Base-by-base conservation (phyloP, 352 stramenopile species). In the Pythium vanterpoolii region DNA sequence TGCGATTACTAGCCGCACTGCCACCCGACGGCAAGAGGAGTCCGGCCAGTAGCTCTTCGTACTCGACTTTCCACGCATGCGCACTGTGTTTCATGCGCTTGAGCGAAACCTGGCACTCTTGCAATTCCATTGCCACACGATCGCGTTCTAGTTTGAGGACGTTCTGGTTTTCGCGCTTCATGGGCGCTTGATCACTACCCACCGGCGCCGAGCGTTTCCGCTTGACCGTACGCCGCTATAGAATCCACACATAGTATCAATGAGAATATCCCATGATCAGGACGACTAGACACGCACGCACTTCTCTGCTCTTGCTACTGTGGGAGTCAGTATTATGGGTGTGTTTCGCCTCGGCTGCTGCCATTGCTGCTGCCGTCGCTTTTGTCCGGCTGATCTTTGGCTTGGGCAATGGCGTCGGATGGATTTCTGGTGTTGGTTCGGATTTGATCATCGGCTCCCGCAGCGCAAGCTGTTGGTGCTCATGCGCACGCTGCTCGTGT, bases 61-160 rank as follows among this genome's bases (percentile, higher is more conserved):
- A 62, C 55, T 62, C 55, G 55, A 45, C 16, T 18, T 56, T 62
- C 44, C 55, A 62, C 33, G 23, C 43, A 34, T 54, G 21, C 8
- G 45, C 45, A 19, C 34, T 62, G 6, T 56, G 28, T 42, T 64
- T 58, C 30, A 49, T 38, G 48, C 56, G 36, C 34, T 61, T 54
- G 51, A 55, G 36, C 6, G 53, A 43, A 1, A 42, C 42, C 21
- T 45, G 40, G 53, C 53, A 60, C 53, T 60, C 40, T 1, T 50
- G 2, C 43, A 60, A 31, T 33, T 60, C 53, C 1, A 0, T 45
- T 16, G 14, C 39, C n/a, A 60, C 40, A 7, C 28, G 27, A 19
- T 48, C 42, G 19, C 53, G 43, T 1, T 60, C 53, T 0, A 42
- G 5, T 21, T 60, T 36, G n/a, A 52, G 19, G 19, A 31, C 30